Base-by-base conservation (phyloP, 169 alveolate genomes). In the Besnoitia besnoiti region DNA sequence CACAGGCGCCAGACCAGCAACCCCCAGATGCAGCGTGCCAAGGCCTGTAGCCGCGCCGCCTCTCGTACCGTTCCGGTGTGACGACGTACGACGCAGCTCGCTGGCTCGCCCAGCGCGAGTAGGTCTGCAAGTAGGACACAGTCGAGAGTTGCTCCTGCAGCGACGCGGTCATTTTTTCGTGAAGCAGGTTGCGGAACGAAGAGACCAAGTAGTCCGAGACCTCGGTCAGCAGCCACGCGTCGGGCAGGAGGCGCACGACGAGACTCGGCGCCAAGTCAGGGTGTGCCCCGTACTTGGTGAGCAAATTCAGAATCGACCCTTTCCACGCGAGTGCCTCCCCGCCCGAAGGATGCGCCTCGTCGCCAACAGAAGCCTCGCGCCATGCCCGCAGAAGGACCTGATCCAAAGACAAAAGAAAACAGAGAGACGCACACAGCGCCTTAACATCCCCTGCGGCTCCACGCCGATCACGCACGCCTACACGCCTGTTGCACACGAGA, bases 1-100 rank as follows among this genome's bases (percentile, higher is more conserved):
- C n/a, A n/a, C n/a, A n/a, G n/a, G n/a, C n/a, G n/a, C n/a, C n/a
- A n/a, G n/a, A n/a, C n/a, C n/a, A n/a, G n/a, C n/a, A n/a, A n/a
- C n/a, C n/a, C n/a, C n/a, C n/a, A n/a, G n/a, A n/a, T n/a, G n/a
- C n/a, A n/a, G n/a, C n/a, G n/a, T n/a, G n/a, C n/a, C n/a, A n/a
- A n/a, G n/a, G n/a, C 67, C 27, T 16, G 12, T n/a, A 8, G 33
- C 27, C 30, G 12, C 67, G 67, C 30, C 3, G 12, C 30, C 67
- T 73, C 40, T 42, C 87, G 8, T n/a, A 77, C 87, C 87, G 49
- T 44, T 77, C 87, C 4, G 87, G 59, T 5, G 87, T 77, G 55
- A 77, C 21, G 87, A 77, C 61, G 37, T 40, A 77, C 37, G 59
- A 77, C 37, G 87, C 40, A 19, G 89, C 42, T 4, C 89, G 62